Conservation (phyloP, 306 rosid genomes). For the Trichosanthes truncata region DNA sequence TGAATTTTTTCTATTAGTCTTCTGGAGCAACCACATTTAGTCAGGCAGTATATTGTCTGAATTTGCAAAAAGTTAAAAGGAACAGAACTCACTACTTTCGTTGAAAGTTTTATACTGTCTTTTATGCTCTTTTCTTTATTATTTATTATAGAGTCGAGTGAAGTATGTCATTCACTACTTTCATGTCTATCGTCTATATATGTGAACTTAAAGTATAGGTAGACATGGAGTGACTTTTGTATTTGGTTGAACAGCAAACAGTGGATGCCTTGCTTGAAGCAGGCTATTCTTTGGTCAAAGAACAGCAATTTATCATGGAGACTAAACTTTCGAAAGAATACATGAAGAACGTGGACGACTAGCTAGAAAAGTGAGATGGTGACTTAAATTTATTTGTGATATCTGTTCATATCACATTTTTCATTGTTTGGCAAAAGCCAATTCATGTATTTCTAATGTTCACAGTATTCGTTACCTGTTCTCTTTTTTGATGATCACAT, state of each 20-base stretch:
- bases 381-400: not conserved
- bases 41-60: not conserved
- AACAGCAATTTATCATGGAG: constrained; percentile 81
- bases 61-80: not conserved
- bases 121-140: not conserved
- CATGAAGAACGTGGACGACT: constrained; percentile 82
- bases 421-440: not conserved
- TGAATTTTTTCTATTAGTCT: not conserved
- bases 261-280: constrained; percentile 77
- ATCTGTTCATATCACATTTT: not conserved
- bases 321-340: constrained; percentile 89
- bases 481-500: not conserved
- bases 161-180: not conserved
- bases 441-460: not conserved
- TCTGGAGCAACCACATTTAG: not conserved
- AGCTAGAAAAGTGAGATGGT: constrained; percentile 7
- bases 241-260: constrained; percentile 64
- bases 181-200: not conserved
- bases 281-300: constrained; percentile 64
- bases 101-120: not conserved
- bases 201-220: constrained; percentile 1
- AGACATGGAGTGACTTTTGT: constrained; percentile 12
- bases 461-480: not conserved
- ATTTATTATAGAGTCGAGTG: not conserved
- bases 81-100: not conserved